Conservation (phyloP, 2,329 filamentous ascomycete genomes). For the Cyphellophora attinorum region DNA sequence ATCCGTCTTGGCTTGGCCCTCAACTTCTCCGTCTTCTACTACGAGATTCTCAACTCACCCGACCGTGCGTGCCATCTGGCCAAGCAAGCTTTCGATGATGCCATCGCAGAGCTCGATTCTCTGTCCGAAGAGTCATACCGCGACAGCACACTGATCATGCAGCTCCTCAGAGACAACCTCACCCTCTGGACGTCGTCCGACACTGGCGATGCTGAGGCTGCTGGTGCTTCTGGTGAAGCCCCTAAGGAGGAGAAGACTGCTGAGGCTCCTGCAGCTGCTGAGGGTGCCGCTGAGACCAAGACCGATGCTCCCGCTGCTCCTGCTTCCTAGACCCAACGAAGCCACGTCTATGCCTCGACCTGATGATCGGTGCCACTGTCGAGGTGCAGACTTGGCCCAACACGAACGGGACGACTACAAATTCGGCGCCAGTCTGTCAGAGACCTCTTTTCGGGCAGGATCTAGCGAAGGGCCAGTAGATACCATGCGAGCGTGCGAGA, state of each 20-base stretch:
- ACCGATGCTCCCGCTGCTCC: slow-evolving; percentile 17
- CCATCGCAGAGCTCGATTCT: slow-evolving; percentile 96
- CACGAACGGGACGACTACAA: too few relatives aligned
- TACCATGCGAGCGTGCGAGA: slow-evolving; percentile 5
- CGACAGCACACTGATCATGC: slow-evolving; percentile 99
- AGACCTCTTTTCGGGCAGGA: too few relatives aligned
- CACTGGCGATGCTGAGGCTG: slow-evolving; percentile 63
- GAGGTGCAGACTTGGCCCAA: too few relatives aligned
- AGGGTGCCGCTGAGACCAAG: slow-evolving; percentile 21
- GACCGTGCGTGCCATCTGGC: slow-evolving; percentile 96
- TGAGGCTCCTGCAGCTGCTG: slow-evolving; percentile 35
- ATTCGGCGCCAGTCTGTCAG: too few relatives aligned
- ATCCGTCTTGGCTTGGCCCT: slow-evolving; percentile 95
- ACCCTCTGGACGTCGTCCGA: slow-evolving; percentile 97
- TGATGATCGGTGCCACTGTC: not conserved
- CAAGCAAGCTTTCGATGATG: slow-evolving; percentile 98
- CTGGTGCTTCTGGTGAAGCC: slow-evolving; percentile 44
- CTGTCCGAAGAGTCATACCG: slow-evolving; percentile 97
- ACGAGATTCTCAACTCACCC: slow-evolving; percentile 97
- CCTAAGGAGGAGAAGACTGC: slow-evolving; percentile 54
- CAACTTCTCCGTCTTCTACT: slow-evolving; percentile 99
- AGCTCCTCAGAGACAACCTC: slow-evolving; percentile 94
- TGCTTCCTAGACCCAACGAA: slow-evolving; percentile 11
- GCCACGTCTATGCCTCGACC: not conserved
- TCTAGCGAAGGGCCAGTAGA: not conserved